These are phyloP conservation scores for Cyphellophora attinorum DNA, from an alignment of 2,329 filamentous ascomycete species.

Conservation along the genomic window DNA sequence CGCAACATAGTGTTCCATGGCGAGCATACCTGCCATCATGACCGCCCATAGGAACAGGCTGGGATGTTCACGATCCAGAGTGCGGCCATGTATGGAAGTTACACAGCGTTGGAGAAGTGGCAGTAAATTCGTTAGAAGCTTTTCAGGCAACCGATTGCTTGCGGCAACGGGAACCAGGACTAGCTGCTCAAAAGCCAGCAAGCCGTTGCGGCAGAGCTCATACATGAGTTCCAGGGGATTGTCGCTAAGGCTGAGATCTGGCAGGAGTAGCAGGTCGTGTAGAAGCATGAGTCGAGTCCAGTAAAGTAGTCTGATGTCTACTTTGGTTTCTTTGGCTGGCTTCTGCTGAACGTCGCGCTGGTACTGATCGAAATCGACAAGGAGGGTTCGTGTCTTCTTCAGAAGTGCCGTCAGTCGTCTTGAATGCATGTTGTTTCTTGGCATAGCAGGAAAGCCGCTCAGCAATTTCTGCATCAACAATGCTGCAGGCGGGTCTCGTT, in stretches of 20 bases:
- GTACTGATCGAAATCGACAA: background rate
- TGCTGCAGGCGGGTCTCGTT: slow-evolving; percentile 1
- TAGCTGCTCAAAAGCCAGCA: background rate
- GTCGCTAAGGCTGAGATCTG: slow-evolving; percentile 8
- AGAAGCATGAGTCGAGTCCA: background rate
- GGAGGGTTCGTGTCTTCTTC: background rate
- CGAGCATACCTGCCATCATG: background rate
- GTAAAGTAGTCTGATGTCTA: background rate
- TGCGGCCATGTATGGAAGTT: background rate
- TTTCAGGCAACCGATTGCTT: background rate
- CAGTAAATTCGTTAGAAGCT: background rate
- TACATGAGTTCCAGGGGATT: background rate
- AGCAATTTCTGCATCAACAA: background rate
- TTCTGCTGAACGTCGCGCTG: background rate
- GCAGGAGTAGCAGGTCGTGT: slow-evolving; percentile 6
- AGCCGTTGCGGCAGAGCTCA: background rate
- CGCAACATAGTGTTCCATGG: background rate
- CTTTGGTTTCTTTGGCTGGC: background rate
- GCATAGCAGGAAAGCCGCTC: slow-evolving; percentile 1
- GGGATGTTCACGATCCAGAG: background rate
- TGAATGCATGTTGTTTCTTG: background rate
- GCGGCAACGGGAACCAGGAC: background rate
- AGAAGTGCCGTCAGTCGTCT: background rate
- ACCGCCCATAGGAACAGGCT: background rate
- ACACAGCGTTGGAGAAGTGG: background rate